Conservation (phyloP, 2,329 filamentous ascomycete genomes). For the Mollisia scopiformis region DNA sequence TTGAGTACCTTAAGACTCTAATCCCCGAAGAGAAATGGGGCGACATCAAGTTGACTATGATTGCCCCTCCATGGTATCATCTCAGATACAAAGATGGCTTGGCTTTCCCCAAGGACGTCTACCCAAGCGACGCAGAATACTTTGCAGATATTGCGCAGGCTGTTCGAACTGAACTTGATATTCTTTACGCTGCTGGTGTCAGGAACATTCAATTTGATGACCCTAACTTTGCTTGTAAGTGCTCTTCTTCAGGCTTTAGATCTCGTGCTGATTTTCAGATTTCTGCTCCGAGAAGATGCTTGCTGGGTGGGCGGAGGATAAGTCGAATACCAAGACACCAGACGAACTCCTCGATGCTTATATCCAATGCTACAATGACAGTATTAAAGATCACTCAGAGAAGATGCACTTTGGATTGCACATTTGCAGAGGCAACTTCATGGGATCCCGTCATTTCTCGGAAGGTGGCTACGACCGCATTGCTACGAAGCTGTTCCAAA, state of each 20-base stretch:
- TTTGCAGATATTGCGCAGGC: constrained; percentile 57
- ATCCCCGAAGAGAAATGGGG: constrained; percentile 64
- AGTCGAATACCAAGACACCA: constrained; percentile 55
- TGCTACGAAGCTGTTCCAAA: constrained; percentile 66
- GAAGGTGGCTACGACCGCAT: constrained; percentile 71
- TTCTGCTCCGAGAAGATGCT: constrained; percentile 77
- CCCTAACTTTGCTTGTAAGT: constrained; percentile 66
- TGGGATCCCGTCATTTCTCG: constrained; percentile 67
- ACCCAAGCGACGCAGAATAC: constrained; percentile 55
- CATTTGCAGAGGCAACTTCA: constrained; percentile 74
- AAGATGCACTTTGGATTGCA: constrained; percentile 81
- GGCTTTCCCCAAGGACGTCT: constrained; percentile 55
- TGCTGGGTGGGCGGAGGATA: constrained; percentile 68
- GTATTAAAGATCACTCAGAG: constrained; percentile 61
- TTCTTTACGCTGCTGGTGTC: constrained; percentile 57
- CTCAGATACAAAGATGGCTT: constrained; percentile 58
- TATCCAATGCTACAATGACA: constrained; percentile 77
- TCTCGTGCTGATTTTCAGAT: constrained; percentile 46
- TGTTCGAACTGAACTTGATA: constrained; percentile 54
- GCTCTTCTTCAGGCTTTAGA: constrained; percentile 14
- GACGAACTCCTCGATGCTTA: constrained; percentile 77
- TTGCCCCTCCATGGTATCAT: constrained; percentile 72
- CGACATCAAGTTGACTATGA: constrained; percentile 71
- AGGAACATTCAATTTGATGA: constrained; percentile 60
- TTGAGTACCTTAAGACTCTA: constrained; percentile 59